Percentiles rank a stretch among this genome's conserved stretches.
Conservation (phyloP, 2,329 filamentous ascomycete genomes). For the Incumbomyces delicatus region DNA sequence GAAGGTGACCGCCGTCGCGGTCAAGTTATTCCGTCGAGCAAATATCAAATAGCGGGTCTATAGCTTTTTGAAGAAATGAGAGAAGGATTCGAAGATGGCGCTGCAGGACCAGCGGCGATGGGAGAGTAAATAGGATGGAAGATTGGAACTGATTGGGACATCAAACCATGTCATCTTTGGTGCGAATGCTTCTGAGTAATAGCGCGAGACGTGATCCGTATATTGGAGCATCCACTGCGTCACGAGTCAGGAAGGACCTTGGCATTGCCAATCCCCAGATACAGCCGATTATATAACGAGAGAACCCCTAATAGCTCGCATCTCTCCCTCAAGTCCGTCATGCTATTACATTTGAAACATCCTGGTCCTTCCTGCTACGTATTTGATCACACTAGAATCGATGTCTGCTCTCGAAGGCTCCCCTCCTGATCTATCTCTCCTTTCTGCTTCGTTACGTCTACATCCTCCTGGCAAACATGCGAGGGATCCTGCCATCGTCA, state of each 20-base stretch:
- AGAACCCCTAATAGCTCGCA: not conserved
- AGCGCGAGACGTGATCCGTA: not conserved
- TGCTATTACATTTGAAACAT: not conserved
- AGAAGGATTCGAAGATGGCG: not conserved
- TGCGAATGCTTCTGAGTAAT: not conserved
- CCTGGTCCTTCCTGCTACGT: too few relatives aligned
- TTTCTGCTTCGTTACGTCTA: not conserved
- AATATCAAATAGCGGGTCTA: not conserved
- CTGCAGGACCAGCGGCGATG: not conserved
- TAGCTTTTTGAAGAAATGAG: not conserved
- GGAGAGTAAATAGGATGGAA: not conserved
- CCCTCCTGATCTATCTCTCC: not conserved
- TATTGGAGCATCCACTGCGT: not conserved
- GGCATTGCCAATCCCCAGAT: not conserved
- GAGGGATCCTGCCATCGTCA: conserved; percentile 9
- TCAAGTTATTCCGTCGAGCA: not conserved
- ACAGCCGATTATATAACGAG: not conserved
- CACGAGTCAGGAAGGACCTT: conserved; percentile 1
- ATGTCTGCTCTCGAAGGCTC: not conserved
- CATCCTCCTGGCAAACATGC: not conserved
- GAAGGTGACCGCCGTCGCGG: conserved; percentile 2
- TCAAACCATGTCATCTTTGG: not conserved
- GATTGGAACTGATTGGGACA: not conserved
- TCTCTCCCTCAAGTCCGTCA: not conserved
- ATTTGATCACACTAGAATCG: too few relatives aligned